Base-by-base conservation (phyloP, 305 asterid species). In the Coffea humblotiana region DNA sequence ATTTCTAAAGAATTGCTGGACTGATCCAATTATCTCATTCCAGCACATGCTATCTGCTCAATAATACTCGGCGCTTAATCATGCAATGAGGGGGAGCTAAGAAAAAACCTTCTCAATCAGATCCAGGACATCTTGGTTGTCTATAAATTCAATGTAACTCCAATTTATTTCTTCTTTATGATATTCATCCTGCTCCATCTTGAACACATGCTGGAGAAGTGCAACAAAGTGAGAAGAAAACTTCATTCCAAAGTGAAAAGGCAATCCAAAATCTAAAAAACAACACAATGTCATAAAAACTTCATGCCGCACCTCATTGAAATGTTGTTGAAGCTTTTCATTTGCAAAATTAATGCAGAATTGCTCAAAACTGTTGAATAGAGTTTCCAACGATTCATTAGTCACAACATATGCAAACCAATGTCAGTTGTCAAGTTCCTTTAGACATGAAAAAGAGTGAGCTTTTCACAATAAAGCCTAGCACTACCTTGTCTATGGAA, bases 101-200 rank as follows among this genome's bases (percentile, higher is more conserved):
- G 18, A 8, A 61, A 29, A 49, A 45, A 93, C 99, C 99, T 96
- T 94, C 90, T 94, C 98, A 82, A 94, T 96, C 82, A 96, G 88
- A 85, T 96, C 98, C 86, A 96, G 83, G 83, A 96, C 99, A 91
- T 96, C 99, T 83, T 96, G 99, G 88, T 96, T 96, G 93, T 96
- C 99, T 78, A 96, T 93, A 88, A 92, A 96, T 82, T 96, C 99
- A 80, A 96, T 96, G 84, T 96, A 96, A 87, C 99, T 96, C 99
- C 99, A 96, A 83, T 94, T 86, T 83, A 96, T 96, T 87, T 86
- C 90, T 87, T 96, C 99, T 86, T 83, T 93, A 80, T 81, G 94
- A 88, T 94, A 96, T 84, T 96, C 98, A 88, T 96, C 99, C 89
- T 96, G 99, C 93, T 96, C 99, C 99, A 94, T 96, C 93, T 96